phyloP scores from a whole-genome alignment of 1,139 yeast genomes.

The Yueomyces sp. region DNA sequence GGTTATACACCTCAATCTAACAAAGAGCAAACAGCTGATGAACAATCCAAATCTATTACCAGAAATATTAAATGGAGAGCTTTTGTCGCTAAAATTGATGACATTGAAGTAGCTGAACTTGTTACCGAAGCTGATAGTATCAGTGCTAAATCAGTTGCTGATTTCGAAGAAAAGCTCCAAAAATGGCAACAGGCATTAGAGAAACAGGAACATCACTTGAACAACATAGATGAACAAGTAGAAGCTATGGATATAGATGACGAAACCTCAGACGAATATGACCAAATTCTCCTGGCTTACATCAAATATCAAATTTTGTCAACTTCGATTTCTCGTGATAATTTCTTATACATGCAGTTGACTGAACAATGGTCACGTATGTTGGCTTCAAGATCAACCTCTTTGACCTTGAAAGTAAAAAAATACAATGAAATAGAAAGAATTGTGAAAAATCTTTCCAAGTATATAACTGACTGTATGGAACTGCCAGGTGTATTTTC shows the following conservation, averaged over 20 bases:
- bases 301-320: constrained; percentile 56
- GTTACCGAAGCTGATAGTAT: constrained; percentile 24
- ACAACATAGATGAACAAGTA: constrained; percentile 17
- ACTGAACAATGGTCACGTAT: constrained; percentile 17
- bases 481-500: constrained; percentile 88
- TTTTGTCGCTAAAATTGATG: constrained; percentile 55
- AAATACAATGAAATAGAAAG: constrained; percentile 22
- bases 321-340: constrained; percentile 62
- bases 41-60: constrained; percentile 18
- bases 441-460: constrained; percentile 16
- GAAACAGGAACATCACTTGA: constrained; percentile 39
- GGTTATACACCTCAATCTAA: constrained; percentile 12
- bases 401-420: constrained; percentile 34
- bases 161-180: constrained; percentile 35
- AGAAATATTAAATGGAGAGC: constrained; percentile 54
- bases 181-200: constrained; percentile 47
- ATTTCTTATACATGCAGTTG: constrained; percentile 33
- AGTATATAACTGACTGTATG: constrained; percentile 37
- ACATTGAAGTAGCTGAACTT: constrained; percentile 61
- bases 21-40: constrained; percentile 10
- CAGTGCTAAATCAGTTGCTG: constrained; percentile 21
- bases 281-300: constrained; percentile 64
- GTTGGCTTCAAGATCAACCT: constrained; percentile 9
- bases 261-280: constrained; percentile 49
- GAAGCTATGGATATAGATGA: constrained; percentile 23